These are phyloP conservation scores for Aureobasidium melanogenum DNA, from an alignment of 2,329 filamentous ascomycete species.

Conservation along the genomic window DNA sequence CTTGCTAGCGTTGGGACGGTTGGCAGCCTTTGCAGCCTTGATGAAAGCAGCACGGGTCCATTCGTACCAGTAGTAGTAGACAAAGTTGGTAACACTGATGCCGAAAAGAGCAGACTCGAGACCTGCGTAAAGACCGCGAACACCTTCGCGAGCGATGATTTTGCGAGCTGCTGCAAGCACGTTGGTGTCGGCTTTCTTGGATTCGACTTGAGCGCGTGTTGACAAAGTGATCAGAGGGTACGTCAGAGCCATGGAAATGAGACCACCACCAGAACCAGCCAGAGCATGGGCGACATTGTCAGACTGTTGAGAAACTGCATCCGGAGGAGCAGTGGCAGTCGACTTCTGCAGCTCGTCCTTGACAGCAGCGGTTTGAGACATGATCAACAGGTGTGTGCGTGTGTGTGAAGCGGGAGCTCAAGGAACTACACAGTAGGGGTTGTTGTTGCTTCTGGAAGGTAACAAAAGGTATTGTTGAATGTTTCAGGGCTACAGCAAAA, in stretches of 20 bases:
- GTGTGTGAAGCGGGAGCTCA: not conserved
- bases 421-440: not conserved
- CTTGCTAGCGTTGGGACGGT: constrained; percentile 27
- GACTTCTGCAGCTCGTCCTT: constrained; percentile 19
- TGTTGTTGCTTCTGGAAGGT: not conserved
- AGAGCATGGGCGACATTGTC: constrained; percentile 96
- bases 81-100: constrained; percentile 97
- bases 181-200: constrained; percentile 77
- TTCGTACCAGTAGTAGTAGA: constrained; percentile 99
- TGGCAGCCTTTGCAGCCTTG: constrained; percentile 24
- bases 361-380: constrained; percentile 31
- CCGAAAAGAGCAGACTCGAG: constrained; percentile 92
- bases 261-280: constrained; percentile 79
- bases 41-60: constrained; percentile 67
- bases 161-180: constrained; percentile 74
- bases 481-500: not conserved
- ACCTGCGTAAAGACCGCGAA: constrained; percentile 82
- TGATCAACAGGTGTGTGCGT: constrained; percentile 15
- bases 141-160: constrained; percentile 86
- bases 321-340: constrained; percentile 27
- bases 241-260: constrained; percentile 93
- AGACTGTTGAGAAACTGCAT: constrained; percentile 68
- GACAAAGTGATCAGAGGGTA: constrained; percentile 97
- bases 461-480: not conserved
- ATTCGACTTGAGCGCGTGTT: constrained; percentile 95